Percentiles rank a stretch among this genome's conserved stretches.
Evolutionary conservation across 176 grass and related monocot genomes (phyloP).

Genomic region (Cenchrus fungigraminus): DNA sequence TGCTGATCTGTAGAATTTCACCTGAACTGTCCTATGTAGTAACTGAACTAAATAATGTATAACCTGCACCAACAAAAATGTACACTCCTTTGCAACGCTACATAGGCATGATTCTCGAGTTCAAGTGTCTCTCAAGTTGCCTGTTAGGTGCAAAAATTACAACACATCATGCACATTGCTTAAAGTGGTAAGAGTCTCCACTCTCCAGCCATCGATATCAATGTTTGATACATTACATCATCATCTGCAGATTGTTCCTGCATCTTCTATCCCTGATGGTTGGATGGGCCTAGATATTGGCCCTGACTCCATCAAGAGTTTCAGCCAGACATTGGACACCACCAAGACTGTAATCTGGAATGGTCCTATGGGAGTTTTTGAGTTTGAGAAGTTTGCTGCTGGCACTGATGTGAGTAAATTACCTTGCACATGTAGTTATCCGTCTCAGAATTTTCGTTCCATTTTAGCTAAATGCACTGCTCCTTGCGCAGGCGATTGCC

Average conservation of each 20-base stretch:
- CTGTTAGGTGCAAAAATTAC: background rate
- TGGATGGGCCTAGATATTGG: constrained; percentile 90
- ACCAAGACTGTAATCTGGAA: constrained; percentile 84
- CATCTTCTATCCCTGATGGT: constrained; percentile 73
- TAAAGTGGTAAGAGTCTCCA: background rate
- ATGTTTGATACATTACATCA: constrained; percentile 1
- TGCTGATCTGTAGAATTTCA: background rate
- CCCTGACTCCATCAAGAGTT: constrained; percentile 68
- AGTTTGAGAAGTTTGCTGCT: constrained; percentile 85
- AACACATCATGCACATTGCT: background rate
- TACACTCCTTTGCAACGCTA: background rate
- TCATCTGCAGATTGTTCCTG: constrained; percentile 61
- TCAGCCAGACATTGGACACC: constrained; percentile 58
- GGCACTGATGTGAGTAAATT: constrained; percentile 70
- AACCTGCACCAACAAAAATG: background rate
- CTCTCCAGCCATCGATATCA: background rate
- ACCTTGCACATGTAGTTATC: background rate
- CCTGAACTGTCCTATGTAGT: background rate
- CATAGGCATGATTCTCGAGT: background rate
- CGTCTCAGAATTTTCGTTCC: background rate
- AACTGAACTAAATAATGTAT: background rate
- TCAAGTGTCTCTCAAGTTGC: background rate
- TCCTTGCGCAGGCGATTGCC: constrained; percentile 59
- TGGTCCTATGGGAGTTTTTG: constrained; percentile 89
- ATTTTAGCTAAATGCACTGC: background rate